Percentiles rank a stretch among this genome's conserved stretches.
Evolutionary conservation across 768 basidiomycete genomes (phyloP).

Genomic region (Kwoniella dejecticola): DNA sequence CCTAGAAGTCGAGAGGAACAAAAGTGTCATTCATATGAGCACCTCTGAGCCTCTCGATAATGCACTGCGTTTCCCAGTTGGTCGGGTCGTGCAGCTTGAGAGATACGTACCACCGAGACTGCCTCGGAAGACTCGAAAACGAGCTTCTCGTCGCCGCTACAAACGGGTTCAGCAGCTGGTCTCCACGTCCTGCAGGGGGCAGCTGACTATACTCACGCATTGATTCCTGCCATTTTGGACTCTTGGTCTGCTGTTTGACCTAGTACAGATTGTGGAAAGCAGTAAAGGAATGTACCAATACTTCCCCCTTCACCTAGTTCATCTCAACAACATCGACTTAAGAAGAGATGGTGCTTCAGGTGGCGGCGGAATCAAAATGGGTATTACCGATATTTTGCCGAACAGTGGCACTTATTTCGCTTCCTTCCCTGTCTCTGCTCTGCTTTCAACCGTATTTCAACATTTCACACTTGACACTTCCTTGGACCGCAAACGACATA

Average conservation of each 20-base stretch:
- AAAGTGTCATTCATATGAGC: constrained; percentile 49
- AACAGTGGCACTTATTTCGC: background rate
- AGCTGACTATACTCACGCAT: constrained; percentile 17
- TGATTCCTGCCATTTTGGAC: constrained; percentile 37
- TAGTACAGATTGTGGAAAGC: background rate
- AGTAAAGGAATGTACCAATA: background rate
- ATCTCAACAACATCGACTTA: background rate
- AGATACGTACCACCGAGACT: constrained; percentile 63
- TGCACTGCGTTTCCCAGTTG: constrained; percentile 26
- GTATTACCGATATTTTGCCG: background rate
- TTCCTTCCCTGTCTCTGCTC: background rate
- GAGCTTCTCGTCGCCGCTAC: constrained; percentile 89
- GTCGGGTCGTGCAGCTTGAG: constrained; percentile 16
- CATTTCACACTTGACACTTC: too few relatives aligned
- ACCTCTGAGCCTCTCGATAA: constrained; percentile 51
- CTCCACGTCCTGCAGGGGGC: background rate
- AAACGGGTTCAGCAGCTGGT: background rate
- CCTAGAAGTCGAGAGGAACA: constrained; percentile 54
- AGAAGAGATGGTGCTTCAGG: background rate
- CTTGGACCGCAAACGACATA: too few relatives aligned
- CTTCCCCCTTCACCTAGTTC: too few relatives aligned
- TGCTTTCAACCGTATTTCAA: too few relatives aligned
- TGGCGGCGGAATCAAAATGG: constrained; percentile 6
- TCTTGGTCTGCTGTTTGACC: too few relatives aligned
- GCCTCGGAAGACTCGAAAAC: constrained; percentile 74